Evolutionary conservation across 768 basidiomycete species (phyloP), one percentile per base, ranked within the genome.

Genomic region (Podaxis mareebaensis): DNA sequence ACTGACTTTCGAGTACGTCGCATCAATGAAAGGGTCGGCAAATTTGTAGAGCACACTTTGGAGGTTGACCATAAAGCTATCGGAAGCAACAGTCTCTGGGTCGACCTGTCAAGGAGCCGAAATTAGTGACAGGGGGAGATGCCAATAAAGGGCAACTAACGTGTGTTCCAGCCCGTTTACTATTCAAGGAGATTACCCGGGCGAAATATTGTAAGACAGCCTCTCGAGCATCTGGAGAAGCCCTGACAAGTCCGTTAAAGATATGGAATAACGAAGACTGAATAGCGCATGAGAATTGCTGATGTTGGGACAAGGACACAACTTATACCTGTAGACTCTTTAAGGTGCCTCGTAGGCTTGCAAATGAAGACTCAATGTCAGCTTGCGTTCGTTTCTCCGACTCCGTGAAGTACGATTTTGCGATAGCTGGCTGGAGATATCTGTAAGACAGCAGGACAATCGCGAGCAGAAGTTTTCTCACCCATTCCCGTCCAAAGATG

Each of bases 21-120:
- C 88, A 72, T 99, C 96, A 82, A 99, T 93, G 70, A 98, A 96
- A 0, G 96, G 96, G 67, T 96, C 93, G 30, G 94, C 90, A 69
- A 99, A 91, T 13, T 88, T 85, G 53, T 95, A 80, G 24, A 99
- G 75, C 13, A 97, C 77, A n/a, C 81, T 82, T 67, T 96, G 92
- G 36, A 96, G 70, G 68, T 98, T 99, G 64, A 92, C 82, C 90
- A 99, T 91, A 73, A 95, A 98, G 61, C 92, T 89, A 71, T 99
- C 96, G 0, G 88, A 88, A 1, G 95, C 86, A 11, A 99, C 95
- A 0, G 92, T 93, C 10, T 85, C 83, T 0, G 88, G 85, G 62
- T 98, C 93, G 36, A 97, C 92, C 86, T 93, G 30, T 49, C 13
- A 12, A 12, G 22, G 49, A 63, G 48, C 59, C 4, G 17, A 42